Base-by-base conservation (phyloP, 495 filamentous ascomycete genomes). In the Aspergillus campestris region DNA sequence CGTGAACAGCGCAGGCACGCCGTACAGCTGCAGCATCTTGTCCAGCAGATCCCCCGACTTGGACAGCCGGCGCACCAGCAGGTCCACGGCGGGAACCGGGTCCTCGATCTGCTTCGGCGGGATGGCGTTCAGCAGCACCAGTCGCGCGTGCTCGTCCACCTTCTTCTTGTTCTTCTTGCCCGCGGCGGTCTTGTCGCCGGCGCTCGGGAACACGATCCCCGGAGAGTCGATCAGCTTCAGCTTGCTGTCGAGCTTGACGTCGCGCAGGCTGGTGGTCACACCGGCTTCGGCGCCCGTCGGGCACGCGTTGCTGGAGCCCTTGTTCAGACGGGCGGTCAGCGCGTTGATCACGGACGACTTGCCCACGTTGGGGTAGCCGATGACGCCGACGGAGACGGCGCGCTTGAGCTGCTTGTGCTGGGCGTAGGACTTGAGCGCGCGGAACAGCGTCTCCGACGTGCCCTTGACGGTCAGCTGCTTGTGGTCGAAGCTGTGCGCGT, bases 301-400 rank as follows among this genome's bases (percentile, higher is more conserved):
- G 62, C 89, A 95, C 29, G 87, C 86, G 14, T 78, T 76, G 59
- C 66, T 71, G 45, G 69, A 70, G 33, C 74, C 71, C 47, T 82
- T 80, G 50, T 86, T 84, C 30, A 95, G 69, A 37, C 88, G 83
- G 30, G 87, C 82, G 5, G 85, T 85, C 31, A 97, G 82, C 7
- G 88, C 85, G 62, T 97, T 97, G 77, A 97, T 95, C 50, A 97
- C 87, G 38, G 89, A 94, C 11, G 88, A 94, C 67, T 97, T 97
- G 62, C 91, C 91, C 49, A 95, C 91, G 65, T 97, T 97, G 48
- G 91, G 91, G 68, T 95, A 95, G 34, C 91, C 91, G 57, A 97
- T 90, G 38, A 97, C 84, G 52, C 91, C 91, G 44, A 97, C 90
- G 36, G 84, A 87, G 59, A 92, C 81, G 42, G 90, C 82, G 38